Conservation (phyloP, 257 asterid species). For the Scutellaria barbata region DNA sequence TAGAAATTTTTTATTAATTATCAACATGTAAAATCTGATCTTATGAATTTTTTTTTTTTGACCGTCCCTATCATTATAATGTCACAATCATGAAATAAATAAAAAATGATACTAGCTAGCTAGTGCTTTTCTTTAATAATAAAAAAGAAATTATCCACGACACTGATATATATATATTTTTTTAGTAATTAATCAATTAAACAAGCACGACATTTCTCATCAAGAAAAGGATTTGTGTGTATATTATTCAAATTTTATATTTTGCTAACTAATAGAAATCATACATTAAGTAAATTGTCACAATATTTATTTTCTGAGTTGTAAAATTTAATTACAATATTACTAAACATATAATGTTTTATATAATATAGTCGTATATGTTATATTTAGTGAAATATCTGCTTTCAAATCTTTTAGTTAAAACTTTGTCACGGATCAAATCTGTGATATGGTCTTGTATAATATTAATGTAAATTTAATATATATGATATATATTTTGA, state of each 20-base stretch:
- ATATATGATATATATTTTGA: neutral
- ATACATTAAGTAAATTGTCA: neutral
- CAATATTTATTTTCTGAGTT: neutral
- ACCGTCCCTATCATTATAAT: constrained; percentile 3
- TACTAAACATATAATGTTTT: no score
- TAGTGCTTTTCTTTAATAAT: neutral
- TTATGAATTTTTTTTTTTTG: neutral
- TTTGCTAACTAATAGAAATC: neutral
- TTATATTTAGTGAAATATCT: no score
- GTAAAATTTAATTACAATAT: no score
- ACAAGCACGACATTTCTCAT: neutral
- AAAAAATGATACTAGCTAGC: neutral
- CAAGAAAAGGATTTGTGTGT: constrained; percentile 3
- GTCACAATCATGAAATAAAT: constrained; percentile 25
- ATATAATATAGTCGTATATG: no score
- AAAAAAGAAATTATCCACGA: no score
- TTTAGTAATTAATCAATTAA: no score
- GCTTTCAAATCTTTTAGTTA: no score
- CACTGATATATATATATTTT: no score
- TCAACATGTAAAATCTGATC: neutral
- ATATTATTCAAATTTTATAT: neutral
- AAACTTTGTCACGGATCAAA: no score
- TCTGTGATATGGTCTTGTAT: no score
- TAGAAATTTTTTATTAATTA: constrained; percentile 2
- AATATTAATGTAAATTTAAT: no score